Evolutionary conservation across 768 basidiomycete genomes (phyloP).

Genomic region (Flagelloscypha sp.): DNA sequence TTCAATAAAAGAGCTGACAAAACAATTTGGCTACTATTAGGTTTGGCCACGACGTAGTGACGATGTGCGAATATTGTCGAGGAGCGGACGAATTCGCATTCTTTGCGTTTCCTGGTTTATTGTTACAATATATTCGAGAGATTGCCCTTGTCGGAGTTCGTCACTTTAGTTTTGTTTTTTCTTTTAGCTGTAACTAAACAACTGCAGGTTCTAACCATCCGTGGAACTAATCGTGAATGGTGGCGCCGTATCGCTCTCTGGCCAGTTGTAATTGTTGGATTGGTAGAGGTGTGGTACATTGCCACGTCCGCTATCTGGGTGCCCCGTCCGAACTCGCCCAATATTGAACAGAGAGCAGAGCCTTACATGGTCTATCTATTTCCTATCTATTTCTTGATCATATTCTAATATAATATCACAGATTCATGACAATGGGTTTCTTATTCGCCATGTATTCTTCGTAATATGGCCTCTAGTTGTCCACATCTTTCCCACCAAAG

Average conservation of each 20-base stretch:
- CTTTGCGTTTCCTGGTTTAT: slow-evolving; percentile 44
- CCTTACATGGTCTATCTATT: no score
- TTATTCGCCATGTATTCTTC: slow-evolving; percentile 50
- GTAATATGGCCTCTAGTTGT: slow-evolving; percentile 46
- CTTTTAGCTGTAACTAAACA: not conserved
- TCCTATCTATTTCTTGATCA: not conserved
- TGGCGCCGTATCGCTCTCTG: no score
- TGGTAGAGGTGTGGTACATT: no score
- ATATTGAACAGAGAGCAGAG: no score
- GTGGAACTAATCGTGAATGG: slow-evolving; percentile 30
- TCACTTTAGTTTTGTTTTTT: no score
- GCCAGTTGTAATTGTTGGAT: no score
- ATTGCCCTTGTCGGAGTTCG: slow-evolving; percentile 43
- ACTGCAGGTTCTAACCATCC: slow-evolving; percentile 31
- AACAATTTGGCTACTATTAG: slow-evolving; percentile 23
- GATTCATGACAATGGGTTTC: slow-evolving; percentile 60
- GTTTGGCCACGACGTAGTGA: slow-evolving; percentile 59
- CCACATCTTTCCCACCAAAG: slow-evolving; percentile 31
- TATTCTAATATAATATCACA: slow-evolving; percentile 16
- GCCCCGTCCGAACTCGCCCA: no score
- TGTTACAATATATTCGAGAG: slow-evolving; percentile 54
- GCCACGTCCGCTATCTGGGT: no score
- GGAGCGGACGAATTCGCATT: slow-evolving; percentile 53
- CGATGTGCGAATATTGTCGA: slow-evolving; percentile 59
- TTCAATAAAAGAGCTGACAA: not conserved